A percentile compares a stretch with the other conserved stretches of the same genome.
Conservation (phyloP, 495 filamentous ascomycete genomes). For the Penicillium paradoxum region DNA sequence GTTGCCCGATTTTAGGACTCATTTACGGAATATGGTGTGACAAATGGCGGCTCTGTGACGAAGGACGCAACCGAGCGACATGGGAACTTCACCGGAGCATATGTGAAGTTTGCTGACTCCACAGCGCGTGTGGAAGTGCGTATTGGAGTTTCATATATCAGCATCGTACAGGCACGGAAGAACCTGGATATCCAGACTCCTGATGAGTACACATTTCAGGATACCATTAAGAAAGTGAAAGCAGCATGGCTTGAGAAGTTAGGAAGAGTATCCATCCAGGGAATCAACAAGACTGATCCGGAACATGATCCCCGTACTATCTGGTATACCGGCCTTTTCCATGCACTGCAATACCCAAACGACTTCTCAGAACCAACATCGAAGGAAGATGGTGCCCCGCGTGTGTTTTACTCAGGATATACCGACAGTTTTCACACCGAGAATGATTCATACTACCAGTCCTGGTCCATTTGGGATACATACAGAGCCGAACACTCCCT, state of each 20-base stretch:
- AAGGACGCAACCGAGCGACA: slow-evolving; percentile 1
- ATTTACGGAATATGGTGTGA: slow-evolving; percentile 15
- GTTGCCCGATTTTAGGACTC: slow-evolving; percentile 24
- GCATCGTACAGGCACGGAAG: slow-evolving; percentile 22
- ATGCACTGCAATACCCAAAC: slow-evolving; percentile 24
- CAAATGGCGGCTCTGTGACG: slow-evolving; percentile 6
- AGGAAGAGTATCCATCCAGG: slow-evolving; percentile 19
- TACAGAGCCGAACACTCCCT: slow-evolving; percentile 26
- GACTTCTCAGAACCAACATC: slow-evolving; percentile 26
- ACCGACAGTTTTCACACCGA: slow-evolving; percentile 19
- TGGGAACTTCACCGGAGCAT: slow-evolving; percentile 24
- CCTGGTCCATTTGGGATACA: slow-evolving; percentile 30
- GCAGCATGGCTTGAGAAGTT: slow-evolving; percentile 24
- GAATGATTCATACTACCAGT: slow-evolving; percentile 28
- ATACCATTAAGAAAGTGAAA: slow-evolving; percentile 18
- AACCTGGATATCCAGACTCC: slow-evolving; percentile 22
- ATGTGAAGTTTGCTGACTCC: slow-evolving; percentile 15
- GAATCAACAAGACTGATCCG: slow-evolving; percentile 18
- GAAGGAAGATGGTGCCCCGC: background rate
- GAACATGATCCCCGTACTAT: slow-evolving; percentile 21
- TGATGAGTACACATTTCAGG: slow-evolving; percentile 12
- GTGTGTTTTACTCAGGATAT: slow-evolving; percentile 23
- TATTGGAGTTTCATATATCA: slow-evolving; percentile 25
- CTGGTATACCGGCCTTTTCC: slow-evolving; percentile 24
- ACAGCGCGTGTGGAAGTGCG: slow-evolving; percentile 21